Evolutionary conservation across 208 protist species (phyloP).

Genomic region (Leishmania major): DNA sequence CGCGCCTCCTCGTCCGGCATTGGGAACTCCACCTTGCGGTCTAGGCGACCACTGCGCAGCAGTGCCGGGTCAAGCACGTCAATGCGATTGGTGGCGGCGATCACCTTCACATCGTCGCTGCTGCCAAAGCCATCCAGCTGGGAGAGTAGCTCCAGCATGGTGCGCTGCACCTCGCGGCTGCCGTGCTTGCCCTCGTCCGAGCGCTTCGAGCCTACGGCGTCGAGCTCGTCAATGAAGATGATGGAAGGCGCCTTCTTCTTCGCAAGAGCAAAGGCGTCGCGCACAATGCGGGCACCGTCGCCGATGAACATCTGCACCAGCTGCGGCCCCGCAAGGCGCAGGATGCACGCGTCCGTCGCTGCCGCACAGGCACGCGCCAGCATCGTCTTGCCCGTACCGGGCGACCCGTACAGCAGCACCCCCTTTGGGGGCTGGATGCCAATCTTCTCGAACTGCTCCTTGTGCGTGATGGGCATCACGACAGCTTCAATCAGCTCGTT

Average conservation of each 20-base stretch:
- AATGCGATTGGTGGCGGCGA: conserved; percentile 99
- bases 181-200: conserved; percentile 98
- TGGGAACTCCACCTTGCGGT: conserved; percentile 99
- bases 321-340: conserved; percentile 99
- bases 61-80: conserved; percentile 99
- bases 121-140: conserved; percentile 99
- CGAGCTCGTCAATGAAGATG: conserved; percentile 99
- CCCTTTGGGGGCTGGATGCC: conserved; percentile 99
- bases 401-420: conserved; percentile 97
- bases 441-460: conserved; percentile 98
- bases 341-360: conserved; percentile 98
- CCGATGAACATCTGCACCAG: conserved; percentile 98
- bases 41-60: conserved; percentile 98
- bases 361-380: conserved; percentile 99
- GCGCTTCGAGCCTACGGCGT: conserved; percentile 99
- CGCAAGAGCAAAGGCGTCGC: conserved; percentile 99
- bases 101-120: conserved; percentile 99
- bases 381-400: conserved; percentile 98
- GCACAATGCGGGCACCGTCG: conserved; percentile 99
- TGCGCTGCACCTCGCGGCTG: conserved; percentile 99
- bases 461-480: conserved; percentile 99
- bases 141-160: conserved; percentile 99
- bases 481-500: conserved; percentile 98
- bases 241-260: conserved; percentile 99
- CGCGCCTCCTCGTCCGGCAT: conserved; percentile 99